Base-by-base conservation (phyloP, 108 stramenopile species). In the Ochromonas danica region DNA sequence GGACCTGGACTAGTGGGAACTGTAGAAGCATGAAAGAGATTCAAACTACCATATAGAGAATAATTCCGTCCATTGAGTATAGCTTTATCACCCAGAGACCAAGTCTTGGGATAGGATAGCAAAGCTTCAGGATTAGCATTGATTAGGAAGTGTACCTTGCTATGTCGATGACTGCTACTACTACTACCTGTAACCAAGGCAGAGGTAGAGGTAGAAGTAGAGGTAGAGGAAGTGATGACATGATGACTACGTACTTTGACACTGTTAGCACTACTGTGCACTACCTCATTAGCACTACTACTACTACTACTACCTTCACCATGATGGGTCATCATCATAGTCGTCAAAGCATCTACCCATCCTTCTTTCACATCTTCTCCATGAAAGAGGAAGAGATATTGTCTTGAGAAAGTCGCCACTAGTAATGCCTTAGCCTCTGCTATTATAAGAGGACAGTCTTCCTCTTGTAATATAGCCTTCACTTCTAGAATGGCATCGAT, bases 301-400 rank as follows among this genome's bases (percentile, higher is more conserved):
- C 17, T 17, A 10, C 17, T 57, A 10, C 17, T 17, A n/a, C n/a
- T n/a, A n/a, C n/a, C n/a, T n/a, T n/a, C n/a, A n/a, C n/a, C n/a
- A n/a, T n/a, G n/a, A n/a, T n/a, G n/a, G n/a, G n/a, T n/a, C 45
- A 51, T 51, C 22, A 22, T 51, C 31, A 67, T 28, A 28, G 63
- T 35, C 30, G 63, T 31, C 28, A 75, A 31, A 27, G 72, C 72
- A 33, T 75, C 10, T 6, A 75, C 72, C 72, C 72, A 75, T 6
- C 3, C 72, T 6, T 57, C 51, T 38, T 22, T 27, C n/a, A 75
- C 36, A 3, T 27, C 72, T 6, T 10, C n/a, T 10, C 72, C 72
- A 10, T 33, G 43, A 41, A 75, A 6, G 17, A 75, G 28, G 30
- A 75, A 6, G 40, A 17, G 10, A 36, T 75, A 75, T 14, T 75